These are phyloP conservation scores for Camellia japonica DNA, from an alignment of 148 eudicot genomes.

Conservation along the genomic window DNA sequence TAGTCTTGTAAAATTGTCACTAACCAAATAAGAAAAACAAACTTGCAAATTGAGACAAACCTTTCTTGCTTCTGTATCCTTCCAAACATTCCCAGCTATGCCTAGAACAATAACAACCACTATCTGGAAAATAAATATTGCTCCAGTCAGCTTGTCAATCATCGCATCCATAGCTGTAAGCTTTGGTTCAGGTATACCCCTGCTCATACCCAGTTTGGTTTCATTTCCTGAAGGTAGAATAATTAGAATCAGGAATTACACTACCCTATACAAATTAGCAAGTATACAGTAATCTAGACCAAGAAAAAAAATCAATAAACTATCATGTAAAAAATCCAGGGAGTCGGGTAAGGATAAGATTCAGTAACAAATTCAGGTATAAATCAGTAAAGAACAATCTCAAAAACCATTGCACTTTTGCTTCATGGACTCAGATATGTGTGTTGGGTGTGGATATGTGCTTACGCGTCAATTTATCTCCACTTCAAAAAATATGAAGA, in stretches of 20 bases:
- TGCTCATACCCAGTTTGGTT: slow-evolving; percentile 97
- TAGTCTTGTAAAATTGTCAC: too few species aligned
- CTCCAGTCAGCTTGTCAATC: slow-evolving; percentile 99
- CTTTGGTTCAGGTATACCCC: slow-evolving; percentile 96
- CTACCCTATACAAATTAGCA: too few species aligned
- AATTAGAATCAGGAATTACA: background rate
- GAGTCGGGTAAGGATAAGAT: background rate
- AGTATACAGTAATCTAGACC: too few species aligned
- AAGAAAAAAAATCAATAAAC: background rate
- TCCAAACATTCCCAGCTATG: slow-evolving; percentile 96
- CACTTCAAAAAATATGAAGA: background rate
- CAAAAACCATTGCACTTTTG: too few species aligned
- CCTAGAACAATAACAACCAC: slow-evolving; percentile 95
- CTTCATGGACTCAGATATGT: too few species aligned
- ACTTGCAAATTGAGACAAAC: slow-evolving; percentile 37
- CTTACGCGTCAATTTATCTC: too few species aligned
- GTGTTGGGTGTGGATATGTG: too few species aligned
- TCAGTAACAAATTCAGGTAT: background rate
- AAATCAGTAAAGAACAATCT: background rate
- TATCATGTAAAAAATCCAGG: background rate
- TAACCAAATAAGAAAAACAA: background rate
- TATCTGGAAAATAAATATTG: slow-evolving; percentile 93
- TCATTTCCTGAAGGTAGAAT: slow-evolving; percentile 65
- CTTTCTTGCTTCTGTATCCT: slow-evolving; percentile 96
- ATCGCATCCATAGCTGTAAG: slow-evolving; percentile 98